Evolutionary conservation across 2,329 filamentous ascomycete species (phyloP), one percentile per base, ranked within the genome.

Genomic region (Bipolaris zeicola): DNA sequence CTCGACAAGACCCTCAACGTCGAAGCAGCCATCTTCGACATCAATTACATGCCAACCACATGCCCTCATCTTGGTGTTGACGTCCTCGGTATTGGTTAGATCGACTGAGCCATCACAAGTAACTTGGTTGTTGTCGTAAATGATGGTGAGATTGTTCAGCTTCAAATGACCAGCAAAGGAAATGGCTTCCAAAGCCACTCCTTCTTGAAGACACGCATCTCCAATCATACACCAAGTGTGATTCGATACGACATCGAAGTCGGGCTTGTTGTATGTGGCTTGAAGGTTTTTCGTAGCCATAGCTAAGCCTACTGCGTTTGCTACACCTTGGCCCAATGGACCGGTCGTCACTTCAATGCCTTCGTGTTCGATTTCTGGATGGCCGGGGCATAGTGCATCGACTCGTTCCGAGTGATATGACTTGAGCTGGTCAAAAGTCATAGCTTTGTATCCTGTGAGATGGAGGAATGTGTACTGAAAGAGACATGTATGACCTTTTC

Each of bases 121-220:
- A 45, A 87, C 76, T 63, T 84, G 81, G 67, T 87, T 86, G 70
- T 87, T 86, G 61, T 87, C 85, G 61, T 87, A 87, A 44, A 86
- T 81, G 24, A 87, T 71, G 3, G 80, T 80, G 1, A 87, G 72
- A 67, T 87, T 87, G 71, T 83, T 81, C 8, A 87, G 75, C 60
- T 77, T 79, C 68, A 80, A 78, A 66, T 86, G 83, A 1, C 84
- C 84, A 5, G 84, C 84, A 5, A 85, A 78, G 3, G 80, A 80
- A 45, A 87, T 80, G 0, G 85, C 81, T 66, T 87, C 85, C 1
- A 85, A 74, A 0, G 77, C 80, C 0, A 87, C 83, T 26, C 84
- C 85, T 67, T 87, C 85, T 61, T 84, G 81, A 16, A 87, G 73
- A 76, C 78, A 85, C 82, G 64, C 83, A 84, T 72, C 78, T 16